Conservation (phyloP, 73 alveolate species). For the Paramecium primaurelia region DNA sequence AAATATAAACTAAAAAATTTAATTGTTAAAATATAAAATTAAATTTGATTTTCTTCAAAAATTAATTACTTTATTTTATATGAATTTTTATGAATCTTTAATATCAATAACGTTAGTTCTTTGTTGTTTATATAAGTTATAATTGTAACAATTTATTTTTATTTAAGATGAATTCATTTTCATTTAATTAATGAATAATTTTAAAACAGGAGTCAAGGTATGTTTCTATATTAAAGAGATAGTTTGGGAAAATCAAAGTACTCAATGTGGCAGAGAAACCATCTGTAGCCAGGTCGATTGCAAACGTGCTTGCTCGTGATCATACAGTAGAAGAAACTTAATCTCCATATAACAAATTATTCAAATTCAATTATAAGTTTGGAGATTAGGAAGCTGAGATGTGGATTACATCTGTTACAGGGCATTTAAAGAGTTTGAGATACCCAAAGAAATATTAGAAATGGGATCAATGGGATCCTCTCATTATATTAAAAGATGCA, state of each 20-base stretch:
- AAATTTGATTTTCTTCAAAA: background rate
- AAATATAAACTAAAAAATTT: too few species aligned
- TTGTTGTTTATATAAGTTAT: background rate
- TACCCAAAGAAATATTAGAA: conserved; percentile 52
- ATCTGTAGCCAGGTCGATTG: conserved; percentile 94
- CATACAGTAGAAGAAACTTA: background rate
- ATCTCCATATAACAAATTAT: conserved; percentile 87
- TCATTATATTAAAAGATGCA: conserved; percentile 35
- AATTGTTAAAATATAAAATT: too few species aligned
- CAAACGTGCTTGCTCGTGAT: conserved; percentile 65
- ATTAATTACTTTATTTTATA: too few species aligned
- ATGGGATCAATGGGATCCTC: conserved; percentile 59
- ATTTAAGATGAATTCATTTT: background rate
- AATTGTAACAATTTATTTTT: background rate
- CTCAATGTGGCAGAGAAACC: conserved; percentile 99
- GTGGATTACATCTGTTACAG: conserved; percentile 84
- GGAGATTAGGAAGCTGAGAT: conserved; percentile 55
- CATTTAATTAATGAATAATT: background rate
- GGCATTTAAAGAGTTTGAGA: conserved; percentile 66
- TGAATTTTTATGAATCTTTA: background rate
- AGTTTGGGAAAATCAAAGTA: conserved; percentile 39
- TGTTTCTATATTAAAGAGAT: background rate
- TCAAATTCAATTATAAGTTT: conserved; percentile 75
- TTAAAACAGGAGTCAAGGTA: background rate
- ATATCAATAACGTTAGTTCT: too few species aligned